Percentiles rank a stretch among this genome's conserved stretches.
Evolutionary conservation across 164 flowering plant genomes (phyloP).

Genomic region (Houttuynia cordata): DNA sequence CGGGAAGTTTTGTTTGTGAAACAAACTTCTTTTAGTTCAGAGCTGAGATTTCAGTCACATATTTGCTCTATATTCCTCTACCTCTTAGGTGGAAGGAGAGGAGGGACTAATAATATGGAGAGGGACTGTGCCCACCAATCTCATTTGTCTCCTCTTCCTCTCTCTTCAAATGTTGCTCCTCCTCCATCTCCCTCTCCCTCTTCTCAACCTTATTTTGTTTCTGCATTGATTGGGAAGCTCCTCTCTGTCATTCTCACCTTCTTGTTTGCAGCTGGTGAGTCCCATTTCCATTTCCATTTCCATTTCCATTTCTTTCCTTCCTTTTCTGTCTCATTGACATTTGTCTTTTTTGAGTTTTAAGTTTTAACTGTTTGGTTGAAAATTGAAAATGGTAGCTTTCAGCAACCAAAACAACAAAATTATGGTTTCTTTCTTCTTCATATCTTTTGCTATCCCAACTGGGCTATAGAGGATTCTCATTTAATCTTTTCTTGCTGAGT

Average conservation of each 20-base stretch:
- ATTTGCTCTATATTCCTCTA: too few relatives aligned
- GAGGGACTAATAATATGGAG: slow-evolving; percentile 41
- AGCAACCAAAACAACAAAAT: too few relatives aligned
- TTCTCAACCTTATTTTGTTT: slow-evolving; percentile 8
- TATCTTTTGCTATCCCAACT: too few relatives aligned
- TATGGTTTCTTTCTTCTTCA: too few relatives aligned
- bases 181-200: slow-evolving; percentile 6
- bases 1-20: background rate
- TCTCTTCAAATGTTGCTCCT: slow-evolving; percentile 4
- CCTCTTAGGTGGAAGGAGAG: background rate
- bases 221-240: slow-evolving; percentile 55
- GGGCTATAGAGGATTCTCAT: too few relatives aligned
- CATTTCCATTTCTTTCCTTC: too few relatives aligned
- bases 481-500: too few relatives aligned
- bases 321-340: too few relatives aligned
- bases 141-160: slow-evolving; percentile 10
- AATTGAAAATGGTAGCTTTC: background rate
- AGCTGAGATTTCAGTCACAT: too few relatives aligned
- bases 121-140: slow-evolving; percentile 32
- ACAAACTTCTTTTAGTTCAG: too few relatives aligned
- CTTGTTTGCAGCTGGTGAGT: slow-evolving; percentile 68
- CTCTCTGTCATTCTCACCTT: slow-evolving; percentile 74
- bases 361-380: background rate
- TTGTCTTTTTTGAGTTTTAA: too few relatives aligned
- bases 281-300: slow-evolving; percentile 1